A percentile compares a stretch with the other conserved stretches of the same genome.
These are phyloP conservation scores for Golubevia sp. DNA, from an alignment of 1,284 basidiomycete genomes.

Conservation along the genomic window DNA sequence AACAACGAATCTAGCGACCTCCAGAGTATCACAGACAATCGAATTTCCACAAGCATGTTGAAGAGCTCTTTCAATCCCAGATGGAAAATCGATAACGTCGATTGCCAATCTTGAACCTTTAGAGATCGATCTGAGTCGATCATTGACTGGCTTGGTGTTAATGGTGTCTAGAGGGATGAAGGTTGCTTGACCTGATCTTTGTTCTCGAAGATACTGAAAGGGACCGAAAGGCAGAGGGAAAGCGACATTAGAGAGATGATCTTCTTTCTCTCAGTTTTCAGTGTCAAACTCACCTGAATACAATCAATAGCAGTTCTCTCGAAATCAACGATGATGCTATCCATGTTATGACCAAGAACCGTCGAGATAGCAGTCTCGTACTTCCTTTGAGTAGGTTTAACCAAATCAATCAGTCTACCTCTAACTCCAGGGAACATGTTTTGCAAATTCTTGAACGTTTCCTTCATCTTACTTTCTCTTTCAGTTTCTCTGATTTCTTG, in stretches of 20 bases:
- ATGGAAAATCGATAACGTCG: slow-evolving; percentile 71
- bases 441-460: slow-evolving; percentile 80
- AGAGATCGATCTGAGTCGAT: slow-evolving; percentile 88
- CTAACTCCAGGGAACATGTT: slow-evolving; percentile 64
- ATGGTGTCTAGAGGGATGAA: slow-evolving; percentile 98
- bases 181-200: slow-evolving; percentile 90
- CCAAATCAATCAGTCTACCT: slow-evolving; percentile 87
- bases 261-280: no score
- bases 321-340: slow-evolving; percentile 92
- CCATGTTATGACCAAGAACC: slow-evolving; percentile 91
- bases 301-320: slow-evolving; percentile 97
- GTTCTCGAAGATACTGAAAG: slow-evolving; percentile 87
- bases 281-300: slow-evolving; percentile 83
- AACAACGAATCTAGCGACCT: slow-evolving; percentile 83
- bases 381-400: slow-evolving; percentile 88
- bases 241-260: background rate
- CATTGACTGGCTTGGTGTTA: slow-evolving; percentile 88
- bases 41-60: slow-evolving; percentile 94
- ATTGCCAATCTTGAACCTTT: slow-evolving; percentile 90
- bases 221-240: background rate
- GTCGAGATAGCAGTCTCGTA: slow-evolving; percentile 93
- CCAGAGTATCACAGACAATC: slow-evolving; percentile 91
- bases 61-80: slow-evolving; percentile 77
- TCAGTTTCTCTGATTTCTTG: slow-evolving; percentile 71
- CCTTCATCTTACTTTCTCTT: slow-evolving; percentile 80